Conservation (phyloP, 2,329 filamentous ascomycete species). For the Eutypella sp. region DNA sequence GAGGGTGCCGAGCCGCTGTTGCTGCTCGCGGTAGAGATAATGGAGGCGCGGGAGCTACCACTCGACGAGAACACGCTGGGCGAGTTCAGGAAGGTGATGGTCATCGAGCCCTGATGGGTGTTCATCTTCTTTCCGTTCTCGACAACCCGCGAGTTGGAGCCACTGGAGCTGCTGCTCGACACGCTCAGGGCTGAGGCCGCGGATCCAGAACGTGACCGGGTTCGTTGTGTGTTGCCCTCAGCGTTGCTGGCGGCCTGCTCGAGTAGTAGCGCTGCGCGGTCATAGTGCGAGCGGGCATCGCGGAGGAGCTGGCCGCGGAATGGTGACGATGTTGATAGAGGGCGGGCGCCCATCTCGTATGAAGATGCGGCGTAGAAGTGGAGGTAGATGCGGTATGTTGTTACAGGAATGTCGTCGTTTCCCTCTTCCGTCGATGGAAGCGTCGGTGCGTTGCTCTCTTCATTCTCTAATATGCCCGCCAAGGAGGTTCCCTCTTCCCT, state of each 20-base stretch:
- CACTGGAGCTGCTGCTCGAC: neutral
- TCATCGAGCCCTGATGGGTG: no score
- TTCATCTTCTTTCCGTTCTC: no score
- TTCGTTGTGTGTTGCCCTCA: neutral
- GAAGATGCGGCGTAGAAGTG: conserved; percentile 59
- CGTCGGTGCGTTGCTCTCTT: no score
- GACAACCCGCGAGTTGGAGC: no score
- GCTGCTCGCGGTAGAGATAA: conserved; percentile 36
- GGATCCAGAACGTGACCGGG: conserved; percentile 27
- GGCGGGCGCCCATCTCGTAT: conserved; percentile 50
- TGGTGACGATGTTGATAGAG: conserved; percentile 39
- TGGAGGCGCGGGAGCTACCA: conserved; percentile 35
- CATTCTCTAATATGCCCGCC: no score
- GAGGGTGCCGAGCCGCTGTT: conserved; percentile 34
- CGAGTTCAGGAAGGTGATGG: conserved; percentile 37
- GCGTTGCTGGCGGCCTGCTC: conserved; percentile 12
- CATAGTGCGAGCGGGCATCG: conserved; percentile 49
- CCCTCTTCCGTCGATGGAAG: neutral
- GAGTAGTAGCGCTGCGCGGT: conserved; percentile 43
- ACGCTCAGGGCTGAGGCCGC: neutral
- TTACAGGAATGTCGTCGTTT: conserved; percentile 34
- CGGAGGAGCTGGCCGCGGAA: conserved; percentile 44
- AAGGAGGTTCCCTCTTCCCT: neutral
- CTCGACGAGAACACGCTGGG: conserved; percentile 41
- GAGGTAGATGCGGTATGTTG: conserved; percentile 52